Base-by-base conservation (phyloP, 257 asterid species). In the Rehmannia glutinosa region DNA sequence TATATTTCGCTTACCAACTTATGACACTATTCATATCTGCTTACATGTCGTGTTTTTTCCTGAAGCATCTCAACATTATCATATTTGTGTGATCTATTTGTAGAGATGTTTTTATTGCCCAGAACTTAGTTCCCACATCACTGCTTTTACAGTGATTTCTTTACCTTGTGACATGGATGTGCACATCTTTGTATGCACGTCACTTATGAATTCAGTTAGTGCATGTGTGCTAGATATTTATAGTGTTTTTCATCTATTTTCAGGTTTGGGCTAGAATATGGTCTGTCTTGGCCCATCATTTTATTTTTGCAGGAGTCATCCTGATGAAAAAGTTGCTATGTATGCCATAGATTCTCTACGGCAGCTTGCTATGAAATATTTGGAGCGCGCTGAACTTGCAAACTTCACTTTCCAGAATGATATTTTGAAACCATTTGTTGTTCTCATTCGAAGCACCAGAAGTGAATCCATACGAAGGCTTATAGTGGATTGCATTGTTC, bases 201-300 rank as follows among this genome's bases (percentile, higher is more conserved):
- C 19, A 27, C 63, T 23, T 46, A 17, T 56, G 63, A 59, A 20
- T 51, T 46, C 64, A 63, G n/a, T 49, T 35, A 58, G 27, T 64
- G n/a, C 38, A 38, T 39, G 30, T 17, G 30, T 17, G 47, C 69
- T 38, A 3, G 47, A 50, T 16, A 25, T 24, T 59, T 66, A 74
- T 56, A 58, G 43, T 21, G 38, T 59, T 15, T 45, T 64, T 53
- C 15, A 67, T 64, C 13, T 50, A 20, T 76, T 73, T 80, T 75
- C 81, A 94, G 99, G 99, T 94, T 35, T 94, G 99, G 99, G 97
- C 99, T 57, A 85, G 97, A 87, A 94, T 94, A 81, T 94, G 99
- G 99, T 88, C 98, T 19, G 95, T 94, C 73, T 79, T 94, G 79
- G 86, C 99, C 68, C 85, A 77, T 73, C 99, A 94, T 87, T 94